Conservation (phyloP, 2,329 filamentous ascomycete genomes). For the Rutstroemia sp. region DNA sequence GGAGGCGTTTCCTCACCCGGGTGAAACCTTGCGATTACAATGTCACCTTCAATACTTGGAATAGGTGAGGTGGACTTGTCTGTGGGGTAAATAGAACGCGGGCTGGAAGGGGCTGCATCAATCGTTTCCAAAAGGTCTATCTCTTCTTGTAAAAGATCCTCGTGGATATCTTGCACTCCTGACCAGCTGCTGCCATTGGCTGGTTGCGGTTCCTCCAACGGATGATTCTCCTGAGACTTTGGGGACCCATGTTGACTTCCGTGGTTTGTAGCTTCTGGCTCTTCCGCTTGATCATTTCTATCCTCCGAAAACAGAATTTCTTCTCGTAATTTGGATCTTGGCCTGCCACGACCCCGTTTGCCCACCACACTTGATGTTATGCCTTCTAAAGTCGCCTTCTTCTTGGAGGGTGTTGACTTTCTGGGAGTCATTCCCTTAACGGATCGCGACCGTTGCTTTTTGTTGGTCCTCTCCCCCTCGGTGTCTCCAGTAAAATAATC, state of each 20-base stretch:
- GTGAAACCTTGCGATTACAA: slow-evolving; percentile 24
- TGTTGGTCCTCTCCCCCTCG: slow-evolving; percentile 15
- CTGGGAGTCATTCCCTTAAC: slow-evolving; percentile 14
- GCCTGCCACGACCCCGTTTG: slow-evolving; percentile 6
- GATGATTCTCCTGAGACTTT: background rate
- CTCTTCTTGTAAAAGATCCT: slow-evolving; percentile 7
- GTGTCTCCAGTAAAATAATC: slow-evolving; percentile 17
- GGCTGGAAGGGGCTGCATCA: background rate
- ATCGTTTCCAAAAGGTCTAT: slow-evolving; percentile 6
- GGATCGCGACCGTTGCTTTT: slow-evolving; percentile 23
- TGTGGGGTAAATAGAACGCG: slow-evolving; percentile 16
- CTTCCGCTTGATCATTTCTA: slow-evolving; percentile 17
- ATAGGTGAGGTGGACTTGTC: slow-evolving; percentile 17
- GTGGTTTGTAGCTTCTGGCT: slow-evolving; percentile 15
- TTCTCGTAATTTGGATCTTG: slow-evolving; percentile 5
- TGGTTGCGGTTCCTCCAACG: background rate
- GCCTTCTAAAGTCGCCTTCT: background rate
- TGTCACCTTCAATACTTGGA: slow-evolving; percentile 14
- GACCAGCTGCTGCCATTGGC: background rate
- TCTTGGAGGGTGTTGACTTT: slow-evolving; percentile 15
- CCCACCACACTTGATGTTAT: slow-evolving; percentile 1
- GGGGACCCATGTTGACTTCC: slow-evolving; percentile 12
- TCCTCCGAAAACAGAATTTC: slow-evolving; percentile 12
- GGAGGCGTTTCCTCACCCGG: slow-evolving; percentile 21
- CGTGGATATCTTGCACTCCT: slow-evolving; percentile 1